phyloP scores from a whole-genome alignment of 2,329 filamentous ascomycete genomes.

The Talaromyces sp. region DNA sequence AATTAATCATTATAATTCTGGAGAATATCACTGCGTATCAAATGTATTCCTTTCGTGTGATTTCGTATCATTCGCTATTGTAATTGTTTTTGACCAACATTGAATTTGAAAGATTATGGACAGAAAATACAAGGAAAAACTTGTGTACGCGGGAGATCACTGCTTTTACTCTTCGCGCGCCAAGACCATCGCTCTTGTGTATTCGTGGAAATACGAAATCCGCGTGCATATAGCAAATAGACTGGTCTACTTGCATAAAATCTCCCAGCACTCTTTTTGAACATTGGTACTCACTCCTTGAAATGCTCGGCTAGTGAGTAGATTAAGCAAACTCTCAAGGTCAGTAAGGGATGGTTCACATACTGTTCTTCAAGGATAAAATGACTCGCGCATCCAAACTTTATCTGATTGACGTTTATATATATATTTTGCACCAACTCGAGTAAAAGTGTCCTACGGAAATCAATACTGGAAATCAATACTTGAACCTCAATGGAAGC shows the following conservation, averaged over 20 bases:
- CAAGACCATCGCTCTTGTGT: background rate
- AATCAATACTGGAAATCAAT: no score
- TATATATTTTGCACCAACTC: background rate
- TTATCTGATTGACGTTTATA: background rate
- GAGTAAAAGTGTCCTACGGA: no score
- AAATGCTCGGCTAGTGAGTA: background rate
- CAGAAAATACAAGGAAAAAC: background rate
- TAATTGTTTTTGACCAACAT: background rate
- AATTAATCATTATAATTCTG: background rate
- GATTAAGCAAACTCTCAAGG: background rate
- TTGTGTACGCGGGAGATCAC: background rate
- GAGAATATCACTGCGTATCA: background rate
- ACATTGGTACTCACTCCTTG: background rate
- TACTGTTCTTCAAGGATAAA: background rate
- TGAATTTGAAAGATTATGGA: background rate
- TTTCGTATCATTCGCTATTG: background rate
- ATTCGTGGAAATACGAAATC: background rate
- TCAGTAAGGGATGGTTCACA: no score
- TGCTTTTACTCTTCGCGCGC: background rate
- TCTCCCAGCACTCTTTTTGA: background rate
- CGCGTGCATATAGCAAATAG: background rate
- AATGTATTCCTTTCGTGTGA: background rate
- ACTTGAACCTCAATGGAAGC: no score
- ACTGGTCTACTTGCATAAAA: background rate
- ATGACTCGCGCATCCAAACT: background rate